Evolutionary conservation across 129 eudicot species (phyloP), one percentile per base, ranked within the genome.

Genomic region (Rutidosis leptorrhynchoides): DNA sequence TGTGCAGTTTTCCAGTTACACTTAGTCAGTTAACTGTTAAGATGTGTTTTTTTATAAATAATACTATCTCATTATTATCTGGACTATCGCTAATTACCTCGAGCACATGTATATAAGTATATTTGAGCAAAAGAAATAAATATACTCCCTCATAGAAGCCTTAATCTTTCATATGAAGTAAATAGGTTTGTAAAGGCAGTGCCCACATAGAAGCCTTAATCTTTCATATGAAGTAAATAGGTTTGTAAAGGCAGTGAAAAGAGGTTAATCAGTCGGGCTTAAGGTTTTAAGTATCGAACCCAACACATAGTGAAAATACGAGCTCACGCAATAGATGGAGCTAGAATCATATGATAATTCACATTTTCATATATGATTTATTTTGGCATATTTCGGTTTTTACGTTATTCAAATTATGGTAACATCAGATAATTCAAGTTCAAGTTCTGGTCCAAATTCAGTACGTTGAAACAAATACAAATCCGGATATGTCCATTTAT

Each of bases 211-310:
- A 23, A 57, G 19, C 62, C 25, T 6, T 22, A 26, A 56, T 1
- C 37, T 6, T 57, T 57, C 21, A 0, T 57, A 20, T 58, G 55
- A 43, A 52, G 26, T n/a, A 43, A 30, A 29, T 24, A 58, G 32
- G 30, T 30, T 28, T 70, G 67, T 40, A 29, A 43, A 45, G 67
- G 60, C 33, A 70, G 57, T 45, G 9, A 40, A 32, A 45, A 59
- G 68, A 32, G 75, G 52, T 60, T 71, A 32, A 28, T 28, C 19
- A n/a, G 29, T 15, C 62, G 51, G 67, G 68, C 37, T 7, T 6
- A 29, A 46, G 42, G 60, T 42, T 29, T 15, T 26, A 15, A 26
- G 1, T 7, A 49, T 40, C 3, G 16, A 15, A 69, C 7, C 58
- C 49, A 58, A 45, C 23, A 57, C 65, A 69, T 69, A 22, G 52